Percentiles rank a stretch among this genome's conserved stretches.
These are phyloP conservation scores for Dendrobium officinale DNA, from an alignment of 106 monocot genomes.

Conservation along the genomic window DNA sequence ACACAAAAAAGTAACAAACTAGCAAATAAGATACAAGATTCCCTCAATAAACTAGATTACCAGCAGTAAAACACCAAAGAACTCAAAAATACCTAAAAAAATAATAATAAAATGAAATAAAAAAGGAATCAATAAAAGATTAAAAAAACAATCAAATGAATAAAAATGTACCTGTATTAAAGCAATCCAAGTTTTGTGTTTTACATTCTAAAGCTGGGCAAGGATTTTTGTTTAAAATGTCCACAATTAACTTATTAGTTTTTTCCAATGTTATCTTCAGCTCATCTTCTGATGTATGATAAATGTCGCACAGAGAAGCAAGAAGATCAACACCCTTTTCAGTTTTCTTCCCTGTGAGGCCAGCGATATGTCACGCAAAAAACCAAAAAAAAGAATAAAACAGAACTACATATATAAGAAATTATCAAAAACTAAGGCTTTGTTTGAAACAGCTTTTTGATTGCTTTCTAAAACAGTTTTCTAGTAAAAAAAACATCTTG, in stretches of 20 bases:
- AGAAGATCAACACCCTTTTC: conserved; percentile 75
- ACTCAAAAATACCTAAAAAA: neutral
- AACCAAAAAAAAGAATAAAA: neutral
- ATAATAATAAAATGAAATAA: neutral
- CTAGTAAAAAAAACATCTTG: no score
- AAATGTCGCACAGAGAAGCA: conserved; percentile 69
- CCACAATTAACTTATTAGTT: conserved; percentile 55
- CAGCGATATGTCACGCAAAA: neutral
- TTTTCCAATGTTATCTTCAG: conserved; percentile 55
- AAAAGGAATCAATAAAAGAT: neutral
- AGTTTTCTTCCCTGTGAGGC: conserved; percentile 54
- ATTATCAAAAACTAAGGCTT: neutral
- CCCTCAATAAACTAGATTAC: neutral
- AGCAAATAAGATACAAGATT: neutral
- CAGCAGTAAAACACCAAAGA: no score
- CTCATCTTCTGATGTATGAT: conserved; percentile 84
- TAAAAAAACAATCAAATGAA: neutral
- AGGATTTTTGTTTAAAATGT: conserved; percentile 76
- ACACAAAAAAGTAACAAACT: neutral
- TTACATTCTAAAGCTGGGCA: conserved; percentile 50
- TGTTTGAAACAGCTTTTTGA: no score
- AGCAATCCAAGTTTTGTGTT: conserved; percentile 40
- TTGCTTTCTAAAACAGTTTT: no score
- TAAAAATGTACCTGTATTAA: conserved; percentile 48
- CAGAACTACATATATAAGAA: neutral